Evolutionary conservation across 306 rosid genomes (phyloP).

Genomic region (Albizia julibrissin): DNA sequence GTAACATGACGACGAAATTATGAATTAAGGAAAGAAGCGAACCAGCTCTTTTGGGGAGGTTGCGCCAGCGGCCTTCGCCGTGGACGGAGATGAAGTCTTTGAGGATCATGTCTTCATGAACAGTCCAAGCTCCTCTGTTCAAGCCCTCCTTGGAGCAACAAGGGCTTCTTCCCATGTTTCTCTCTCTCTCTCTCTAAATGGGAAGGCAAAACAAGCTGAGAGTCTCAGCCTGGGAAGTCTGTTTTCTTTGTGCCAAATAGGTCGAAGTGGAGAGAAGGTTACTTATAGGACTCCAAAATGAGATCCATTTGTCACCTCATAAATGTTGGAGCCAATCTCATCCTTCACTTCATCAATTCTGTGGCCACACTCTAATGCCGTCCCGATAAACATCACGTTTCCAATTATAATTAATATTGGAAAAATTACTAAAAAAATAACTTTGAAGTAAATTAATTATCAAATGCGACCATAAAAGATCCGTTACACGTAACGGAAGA

Average conservation of each 20-base stretch:
- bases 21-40: not conserved
- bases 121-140: conserved; percentile 62
- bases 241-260: not conserved
- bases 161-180: conserved; percentile 58
- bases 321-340: no score
- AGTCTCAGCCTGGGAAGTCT: no score
- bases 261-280: not conserved
- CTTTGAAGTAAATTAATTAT: no score
- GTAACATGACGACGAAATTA: no score
- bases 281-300: not conserved
- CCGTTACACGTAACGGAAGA: no score
- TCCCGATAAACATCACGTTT: no score
- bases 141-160: conserved; percentile 58
- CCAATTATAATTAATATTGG: no score
- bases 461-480: no score
- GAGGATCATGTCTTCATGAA: conserved; percentile 53
- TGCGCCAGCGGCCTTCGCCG: conserved; percentile 65
- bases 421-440: no score
- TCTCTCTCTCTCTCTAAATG: not conserved
- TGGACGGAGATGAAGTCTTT: conserved; percentile 40
- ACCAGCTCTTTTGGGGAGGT: conserved; percentile 59
- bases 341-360: no score
- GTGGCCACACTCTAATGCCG: no score
- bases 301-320: not conserved
- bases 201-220: no score